Base-by-base conservation (phyloP, 148 eudicot species). In the Polygonum aviculare region DNA sequence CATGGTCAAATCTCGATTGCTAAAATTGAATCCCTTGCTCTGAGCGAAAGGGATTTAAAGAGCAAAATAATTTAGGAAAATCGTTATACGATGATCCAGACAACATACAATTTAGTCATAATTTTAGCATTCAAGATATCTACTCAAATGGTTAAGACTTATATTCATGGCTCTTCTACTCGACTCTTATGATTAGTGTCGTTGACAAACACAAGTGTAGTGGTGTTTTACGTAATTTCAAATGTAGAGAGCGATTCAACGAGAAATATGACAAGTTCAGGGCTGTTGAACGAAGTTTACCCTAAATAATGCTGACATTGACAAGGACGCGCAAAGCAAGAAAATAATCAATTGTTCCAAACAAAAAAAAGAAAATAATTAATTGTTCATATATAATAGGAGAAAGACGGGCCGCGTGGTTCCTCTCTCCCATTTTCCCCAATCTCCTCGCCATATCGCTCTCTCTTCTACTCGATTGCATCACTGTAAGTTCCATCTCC, bases 401-500 rank as follows among this genome's bases (percentile, higher is more conserved):
- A 22, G 73, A 50, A 80, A 60, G 7, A 44, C 10, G 47, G 77
- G 79, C 77, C 74, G 35, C 39, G 77, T 77, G 74, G 75, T 51
- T 49, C 44, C 38, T 73, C 55, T 40, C 51, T 47, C 16, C 16
- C 22, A 16, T 60, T 67, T 33, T 76, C 18, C 67, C 39, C 70
- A 19, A 62, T 62, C 36, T 31, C 38, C 38, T 77, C 76, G 54
- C 59, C 76, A 52, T 52, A 51, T 74, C 76, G 76, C 57, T 74
- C 38, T 74, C 63, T 40, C 39, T 35, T 78, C 59, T 65, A 79
- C 77, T 80, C 83, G 78, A 82, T 78, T 71, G 70, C 54, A 49
- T 74, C 75, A 67, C 11, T 67, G 72, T 67, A 67, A 36, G 72
- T 65, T 78, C 82, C 78, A 52, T 81, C 84, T 79, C 77, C 79